phyloP scores from a whole-genome alignment of 2,329 filamentous ascomycete genomes.

The Bipolaris cookei region DNA sequence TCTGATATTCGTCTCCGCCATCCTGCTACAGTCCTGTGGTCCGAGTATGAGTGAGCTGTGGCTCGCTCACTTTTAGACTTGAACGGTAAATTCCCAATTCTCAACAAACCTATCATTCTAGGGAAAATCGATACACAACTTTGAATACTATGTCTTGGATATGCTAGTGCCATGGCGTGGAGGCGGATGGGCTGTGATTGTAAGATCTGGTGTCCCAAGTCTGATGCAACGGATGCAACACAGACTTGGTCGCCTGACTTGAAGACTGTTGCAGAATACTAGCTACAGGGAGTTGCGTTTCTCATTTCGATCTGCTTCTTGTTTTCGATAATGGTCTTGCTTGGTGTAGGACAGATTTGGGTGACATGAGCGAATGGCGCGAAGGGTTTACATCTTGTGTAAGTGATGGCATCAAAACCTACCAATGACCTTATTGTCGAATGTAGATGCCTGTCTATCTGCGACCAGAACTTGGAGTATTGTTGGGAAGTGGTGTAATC shows the following conservation, averaged over 20 bases:
- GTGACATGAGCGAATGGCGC: not conserved
- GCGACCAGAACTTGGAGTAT: not conserved
- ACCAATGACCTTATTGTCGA: constrained; percentile 1
- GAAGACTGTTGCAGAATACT: not conserved
- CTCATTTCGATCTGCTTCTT: not conserved
- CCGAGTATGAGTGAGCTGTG: constrained; percentile 1
- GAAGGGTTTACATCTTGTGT: not conserved
- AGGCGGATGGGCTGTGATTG: constrained; percentile 5
- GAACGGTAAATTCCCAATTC: not conserved
- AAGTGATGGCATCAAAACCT: not conserved
- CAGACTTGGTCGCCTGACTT: constrained; percentile 5
- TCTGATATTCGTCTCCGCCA: constrained; percentile 2
- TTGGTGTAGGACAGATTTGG: not conserved
- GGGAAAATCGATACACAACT: constrained; percentile 1
- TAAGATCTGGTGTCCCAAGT: not conserved
- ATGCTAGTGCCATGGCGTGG: constrained; percentile 1
- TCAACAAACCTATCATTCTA: constrained; percentile 2
- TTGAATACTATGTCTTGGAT: not conserved
- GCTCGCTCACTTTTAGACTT: constrained; percentile 1
- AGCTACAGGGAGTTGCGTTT: not conserved
- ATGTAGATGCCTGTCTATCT: not conserved
- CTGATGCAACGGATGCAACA: not conserved
- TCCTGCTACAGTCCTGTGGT: not conserved
- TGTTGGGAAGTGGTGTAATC: constrained; percentile 1
- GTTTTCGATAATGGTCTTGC: not conserved